Evolutionary conservation across 2,329 filamentous ascomycete species (phyloP), one percentile per base, ranked within the genome.

Genomic region (Septoria petroselini): DNA sequence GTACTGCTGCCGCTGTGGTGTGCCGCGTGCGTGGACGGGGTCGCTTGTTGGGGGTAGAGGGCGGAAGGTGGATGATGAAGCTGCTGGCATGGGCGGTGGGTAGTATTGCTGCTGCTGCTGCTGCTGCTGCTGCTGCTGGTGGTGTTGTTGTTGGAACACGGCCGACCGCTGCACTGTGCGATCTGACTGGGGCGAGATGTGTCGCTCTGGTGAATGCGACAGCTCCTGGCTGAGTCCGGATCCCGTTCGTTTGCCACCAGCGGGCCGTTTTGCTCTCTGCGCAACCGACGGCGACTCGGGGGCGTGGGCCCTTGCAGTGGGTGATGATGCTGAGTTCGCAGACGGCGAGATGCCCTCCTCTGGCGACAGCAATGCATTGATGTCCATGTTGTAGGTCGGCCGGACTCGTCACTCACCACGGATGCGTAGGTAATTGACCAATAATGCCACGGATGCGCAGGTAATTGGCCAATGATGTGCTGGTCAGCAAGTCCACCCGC

Each of bases 281-380:
- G 40, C 44, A 7, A 39, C 48, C 6, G 61, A 54, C 50, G 61
- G 58, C 31, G 60, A 55, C 39, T 66, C 62, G 18, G 68, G 65
- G 38, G 69, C 68, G 51, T 58, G 58, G 35, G 67, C 63, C 43
- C 35, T 50, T 38, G 27, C 29, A 30, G 19, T 34, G 12, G 35
- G 7, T 37, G 31, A 9, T 25, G 48, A 7, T 18, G 34, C 14
- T 25, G 31, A 18, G 25, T 3, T 31, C 12, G n/a, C 42, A n/a
- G 19, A 25, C 12, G 42, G 18, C 9, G 31, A 8, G 3, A 71
- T 65, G 59, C 70, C 70, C 50, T 75, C 71, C 54, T 73, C 71
- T 31, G 74, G 73, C 61, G 73, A 75, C 43, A 76, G 61, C 43
- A 76, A 65, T 39, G 71, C 72, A 60, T 73, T 73, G 68, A 76